Evolutionary conservation across 1,284 basidiomycete species (phyloP), one percentile per base, ranked within the genome.

Genomic region (Tilletia setariae): DNA sequence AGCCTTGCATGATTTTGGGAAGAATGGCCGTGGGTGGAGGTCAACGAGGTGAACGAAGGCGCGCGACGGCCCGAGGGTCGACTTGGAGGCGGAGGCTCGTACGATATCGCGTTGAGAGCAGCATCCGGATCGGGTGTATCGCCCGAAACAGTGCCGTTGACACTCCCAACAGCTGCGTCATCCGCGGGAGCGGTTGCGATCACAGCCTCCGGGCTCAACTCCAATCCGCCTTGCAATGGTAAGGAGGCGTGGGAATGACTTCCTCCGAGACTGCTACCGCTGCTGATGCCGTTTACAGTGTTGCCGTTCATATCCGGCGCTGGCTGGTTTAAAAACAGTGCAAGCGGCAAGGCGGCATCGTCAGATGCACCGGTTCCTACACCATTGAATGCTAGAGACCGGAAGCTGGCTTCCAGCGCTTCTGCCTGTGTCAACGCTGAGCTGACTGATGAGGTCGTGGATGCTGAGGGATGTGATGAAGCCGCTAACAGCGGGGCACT

Each of bases 1-100:
- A 49, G 46, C 19, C 21, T 49, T 25, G 56, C 56, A 30, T 61
- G 56, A 15, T 32, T 61, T 8, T 61, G 56, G 30, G 28, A 61
- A 30, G 56, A 61, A 16, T 61, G 56, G 6, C 56, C 56, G 32
- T 61, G 56, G 1, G 56, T 61, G 32, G 56, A 61, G 56, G 56
- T 61, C 15, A 61, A 30, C 4, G 56, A 61, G 2, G 56, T 32
- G 4, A 61, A 32, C 2, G 56, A 61, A 16, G 56, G 30, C 25
- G 56, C 56, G 56, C 56, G 56, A 15, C 16, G 25, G 32, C 13
- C 28, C 25, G 35, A 30, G 1, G 25, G 25, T 15, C 30, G 30
- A 21, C 15, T 16, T 4, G 28, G 56, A 15, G 23, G 13, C 7
- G 56, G 51, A 21, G 51, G 51, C 21, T 53, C 51, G 51, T 53